Conservation (phyloP, 805 yeast species). For the Suhomyces sp. region DNA sequence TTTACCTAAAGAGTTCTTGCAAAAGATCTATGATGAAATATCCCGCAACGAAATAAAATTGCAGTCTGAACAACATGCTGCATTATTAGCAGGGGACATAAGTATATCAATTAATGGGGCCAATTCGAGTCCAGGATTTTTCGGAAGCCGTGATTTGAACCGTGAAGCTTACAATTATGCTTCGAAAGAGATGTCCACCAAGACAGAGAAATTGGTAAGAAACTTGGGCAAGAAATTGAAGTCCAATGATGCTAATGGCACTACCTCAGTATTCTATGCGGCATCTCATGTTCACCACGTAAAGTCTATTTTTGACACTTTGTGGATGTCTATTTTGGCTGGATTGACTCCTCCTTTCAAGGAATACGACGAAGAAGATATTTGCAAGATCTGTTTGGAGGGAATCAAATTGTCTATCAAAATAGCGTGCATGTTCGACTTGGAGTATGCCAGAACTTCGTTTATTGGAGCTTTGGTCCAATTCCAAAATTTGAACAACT, state of each 20-base stretch:
- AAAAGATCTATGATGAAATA: constrained; percentile 73
- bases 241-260: constrained; percentile 31
- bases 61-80: constrained; percentile 91
- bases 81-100: constrained; percentile 66
- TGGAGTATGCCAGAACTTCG: constrained; percentile 82
- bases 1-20: constrained; percentile 70
- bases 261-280: constrained; percentile 53
- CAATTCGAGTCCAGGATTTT: constrained; percentile 48
- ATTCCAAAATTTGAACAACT: constrained; percentile 75
- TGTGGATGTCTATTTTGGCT: constrained; percentile 97
- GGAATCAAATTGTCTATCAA: constrained; percentile 82
- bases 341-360: constrained; percentile 92
- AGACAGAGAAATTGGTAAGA: constrained; percentile 81
- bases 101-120: constrained; percentile 21
- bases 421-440: constrained; percentile 78
- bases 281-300: constrained; percentile 91
- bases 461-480: constrained; percentile 88
- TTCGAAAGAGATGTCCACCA: constrained; percentile 84
- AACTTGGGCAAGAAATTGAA: constrained; percentile 52
- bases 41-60: constrained; percentile 81
- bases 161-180: constrained; percentile 91
- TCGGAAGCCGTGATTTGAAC: constrained; percentile 64
- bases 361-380: constrained; percentile 75
- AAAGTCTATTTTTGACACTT: constrained; percentile 84
- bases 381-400: constrained; percentile 68